phyloP scores from a whole-genome alignment of 2,329 filamentous ascomycete genomes.

The Trichothecium roseum region DNA sequence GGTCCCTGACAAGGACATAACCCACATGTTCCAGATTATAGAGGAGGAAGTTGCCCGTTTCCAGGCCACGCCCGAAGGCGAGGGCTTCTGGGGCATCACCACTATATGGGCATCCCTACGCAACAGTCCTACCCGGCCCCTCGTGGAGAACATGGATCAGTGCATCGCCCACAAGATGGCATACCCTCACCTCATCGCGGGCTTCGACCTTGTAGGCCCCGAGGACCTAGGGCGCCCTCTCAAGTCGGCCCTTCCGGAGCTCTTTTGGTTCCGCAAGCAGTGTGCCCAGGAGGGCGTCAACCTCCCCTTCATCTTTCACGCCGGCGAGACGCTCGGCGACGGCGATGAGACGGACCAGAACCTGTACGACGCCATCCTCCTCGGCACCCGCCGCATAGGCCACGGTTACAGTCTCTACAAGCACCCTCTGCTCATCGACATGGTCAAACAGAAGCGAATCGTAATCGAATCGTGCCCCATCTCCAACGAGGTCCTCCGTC shows the following conservation, averaged over 20 bases:
- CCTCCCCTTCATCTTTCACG: conserved; percentile 93
- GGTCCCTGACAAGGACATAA: conserved; percentile 54
- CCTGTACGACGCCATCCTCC: conserved; percentile 77
- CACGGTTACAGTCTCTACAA: conserved; percentile 85
- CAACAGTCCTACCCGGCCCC: conserved; percentile 47
- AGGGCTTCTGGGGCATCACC: conserved; percentile 72
- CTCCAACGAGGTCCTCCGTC: conserved; percentile 75
- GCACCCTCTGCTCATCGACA: conserved; percentile 79
- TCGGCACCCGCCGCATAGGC: conserved; percentile 81
- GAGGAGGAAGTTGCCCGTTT: conserved; percentile 72
- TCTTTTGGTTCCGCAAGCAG: conserved; percentile 89
- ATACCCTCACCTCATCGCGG: conserved; percentile 70
- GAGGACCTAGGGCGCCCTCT: conserved; percentile 73
- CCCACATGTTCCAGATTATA: conserved; percentile 60
- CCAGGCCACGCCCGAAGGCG: conserved; percentile 58
- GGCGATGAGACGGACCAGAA: conserved; percentile 69
- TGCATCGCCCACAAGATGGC: conserved; percentile 74
- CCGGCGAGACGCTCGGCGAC: conserved; percentile 72
- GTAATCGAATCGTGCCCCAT: conserved; percentile 86
- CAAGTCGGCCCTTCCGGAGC: conserved; percentile 65
- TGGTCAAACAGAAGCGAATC: conserved; percentile 82
- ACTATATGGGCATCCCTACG: conserved; percentile 79
- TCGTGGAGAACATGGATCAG: conserved; percentile 75
- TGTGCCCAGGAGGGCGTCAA: conserved; percentile 69
- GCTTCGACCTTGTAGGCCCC: conserved; percentile 84